These are phyloP conservation scores for Chaetothyriales sp. DNA, from an alignment of 2,329 filamentous ascomycete species.

Conservation along the genomic window DNA sequence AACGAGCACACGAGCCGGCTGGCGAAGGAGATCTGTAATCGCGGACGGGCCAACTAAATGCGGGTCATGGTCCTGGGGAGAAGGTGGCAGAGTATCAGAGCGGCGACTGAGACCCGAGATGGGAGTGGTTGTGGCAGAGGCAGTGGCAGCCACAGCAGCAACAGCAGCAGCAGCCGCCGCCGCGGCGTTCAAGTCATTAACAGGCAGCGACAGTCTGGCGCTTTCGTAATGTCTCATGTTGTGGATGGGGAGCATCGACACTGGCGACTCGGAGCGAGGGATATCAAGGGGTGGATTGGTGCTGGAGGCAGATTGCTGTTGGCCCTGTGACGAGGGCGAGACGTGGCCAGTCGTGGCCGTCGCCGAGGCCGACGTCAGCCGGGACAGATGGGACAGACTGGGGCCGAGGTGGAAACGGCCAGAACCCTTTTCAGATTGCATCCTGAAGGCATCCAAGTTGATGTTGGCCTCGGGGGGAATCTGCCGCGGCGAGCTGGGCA, in stretches of 20 bases:
- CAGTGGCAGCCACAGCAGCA: neutral
- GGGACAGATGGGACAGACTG: slow-evolving; percentile 1
- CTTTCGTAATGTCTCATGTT: slow-evolving; percentile 29
- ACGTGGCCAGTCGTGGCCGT: neutral
- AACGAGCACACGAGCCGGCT: slow-evolving; percentile 45
- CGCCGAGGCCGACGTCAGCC: neutral
- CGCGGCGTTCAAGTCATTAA: slow-evolving; percentile 33
- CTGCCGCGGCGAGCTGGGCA: slow-evolving; percentile 51
- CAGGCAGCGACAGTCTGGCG: slow-evolving; percentile 40
- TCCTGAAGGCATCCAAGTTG: slow-evolving; percentile 66
- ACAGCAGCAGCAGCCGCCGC: slow-evolving; percentile 3
- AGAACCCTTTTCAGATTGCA: slow-evolving; percentile 51
- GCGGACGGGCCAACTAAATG: slow-evolving; percentile 39
- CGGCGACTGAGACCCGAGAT: slow-evolving; percentile 12
- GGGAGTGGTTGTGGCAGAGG: too few relatives aligned
- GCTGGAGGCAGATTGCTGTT: neutral
- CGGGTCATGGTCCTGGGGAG: slow-evolving; percentile 31
- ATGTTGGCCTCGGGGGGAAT: slow-evolving; percentile 60
- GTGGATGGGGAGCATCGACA: slow-evolving; percentile 26
- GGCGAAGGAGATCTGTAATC: slow-evolving; percentile 42
- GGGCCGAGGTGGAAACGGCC: slow-evolving; percentile 23
- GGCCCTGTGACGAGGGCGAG: neutral
- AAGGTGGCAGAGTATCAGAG: slow-evolving; percentile 40
- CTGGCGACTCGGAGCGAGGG: slow-evolving; percentile 35
- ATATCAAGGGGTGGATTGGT: slow-evolving; percentile 22